Base-by-base conservation (phyloP, 2,329 filamentous ascomycete genomes). In the Alternaria solani region DNA sequence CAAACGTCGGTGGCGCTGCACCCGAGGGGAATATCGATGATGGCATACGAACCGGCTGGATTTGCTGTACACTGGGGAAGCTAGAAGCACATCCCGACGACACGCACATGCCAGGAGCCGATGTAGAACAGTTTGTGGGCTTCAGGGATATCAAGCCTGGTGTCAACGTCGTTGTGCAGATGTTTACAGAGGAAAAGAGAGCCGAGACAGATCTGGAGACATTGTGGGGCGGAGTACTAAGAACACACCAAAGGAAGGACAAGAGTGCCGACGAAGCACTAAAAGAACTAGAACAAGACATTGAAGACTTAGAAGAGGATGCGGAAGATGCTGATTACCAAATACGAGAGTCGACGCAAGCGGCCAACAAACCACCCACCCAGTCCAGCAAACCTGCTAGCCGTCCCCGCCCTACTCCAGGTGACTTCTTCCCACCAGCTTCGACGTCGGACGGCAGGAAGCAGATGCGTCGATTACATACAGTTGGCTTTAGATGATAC, bases 1-100 rank as follows among this genome's bases (percentile, higher is more conserved):
- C 91, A 14, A 91, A 87, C 60, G 87, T 88, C 0, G 88, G 88
- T n/a, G 84, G 72, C 4, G 58, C 67, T 1, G 62, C 71, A 18
- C 83, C 87, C 6, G 87, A 87, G 11, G 84, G 85, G 14, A 86
- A 85, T 48, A 81, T 85, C 1, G 94, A 97, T 69, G 92, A 97
- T 73, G 94, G 94, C 2, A 91, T 97, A 53, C 89, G 91, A 12
- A 97, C 94, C 1, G 94, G 93, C 9, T 99, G 95, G 95, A 91
- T 99, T 20, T 99, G 95, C 78, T 91, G 98, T 62, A 96, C 97
- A 75, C 86, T 95, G 9, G 92, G 92, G 5, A 87, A 86, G 16
- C 84, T 93, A 1, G 87, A 90, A 43, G 85, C 86, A 23, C 82
- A 84, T n/a, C 68, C 76, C 5, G 69, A 78, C 34, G 76, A 78